These are phyloP conservation scores for Solanum raphanifolium DNA, from an alignment of 257 asterid species.

Conservation along the genomic window DNA sequence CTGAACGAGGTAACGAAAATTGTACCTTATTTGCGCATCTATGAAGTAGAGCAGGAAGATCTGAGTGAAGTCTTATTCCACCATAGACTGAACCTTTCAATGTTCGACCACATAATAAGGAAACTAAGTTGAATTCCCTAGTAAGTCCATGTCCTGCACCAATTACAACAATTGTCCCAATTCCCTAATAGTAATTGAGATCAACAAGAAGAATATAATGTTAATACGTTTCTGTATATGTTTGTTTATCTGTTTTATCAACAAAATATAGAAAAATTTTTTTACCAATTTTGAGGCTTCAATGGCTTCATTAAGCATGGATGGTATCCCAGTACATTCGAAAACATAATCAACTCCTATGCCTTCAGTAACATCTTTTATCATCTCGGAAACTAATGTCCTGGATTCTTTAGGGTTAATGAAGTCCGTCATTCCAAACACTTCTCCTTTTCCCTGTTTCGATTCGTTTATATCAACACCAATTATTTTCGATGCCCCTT, in stretches of 20 bases:
- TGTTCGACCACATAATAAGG: constrained; percentile 53
- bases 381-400: background rate
- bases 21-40: constrained; percentile 63
- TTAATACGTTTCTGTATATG: background rate
- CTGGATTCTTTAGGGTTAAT: too few relatives aligned
- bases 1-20: background rate
- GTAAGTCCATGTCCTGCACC: constrained; percentile 11
- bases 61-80: constrained; percentile 50
- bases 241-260: background rate
- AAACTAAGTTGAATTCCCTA: constrained; percentile 25
- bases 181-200: constrained; percentile 8
- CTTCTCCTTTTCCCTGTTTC: constrained; percentile 41
- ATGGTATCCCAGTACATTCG: background rate
- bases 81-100: constrained; percentile 56
- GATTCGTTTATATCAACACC: constrained; percentile 55
- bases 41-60: constrained; percentile 42
- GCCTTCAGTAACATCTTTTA: background rate
- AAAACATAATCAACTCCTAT: background rate
- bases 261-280: background rate
- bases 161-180: constrained; percentile 13
- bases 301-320: background rate
- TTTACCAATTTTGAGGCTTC: background rate
- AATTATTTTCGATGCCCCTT: constrained; percentile 53
- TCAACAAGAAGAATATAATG: background rate
- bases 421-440: background rate